Base-by-base conservation (phyloP, 805 yeast species). In the Cyberlindnera euphorbiiphila region DNA sequence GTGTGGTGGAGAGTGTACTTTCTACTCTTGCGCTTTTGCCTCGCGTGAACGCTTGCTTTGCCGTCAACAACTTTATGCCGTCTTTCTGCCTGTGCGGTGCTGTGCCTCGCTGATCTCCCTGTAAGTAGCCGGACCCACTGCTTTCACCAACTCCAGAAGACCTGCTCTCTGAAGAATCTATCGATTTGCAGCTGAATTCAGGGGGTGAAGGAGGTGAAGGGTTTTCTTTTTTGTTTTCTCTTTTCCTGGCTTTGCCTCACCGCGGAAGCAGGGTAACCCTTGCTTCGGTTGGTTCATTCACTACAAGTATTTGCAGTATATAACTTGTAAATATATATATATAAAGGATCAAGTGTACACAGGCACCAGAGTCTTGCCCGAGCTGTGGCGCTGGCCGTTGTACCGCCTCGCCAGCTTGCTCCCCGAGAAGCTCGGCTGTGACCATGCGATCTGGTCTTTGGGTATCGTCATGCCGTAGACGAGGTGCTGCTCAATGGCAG, bases 381-480 rank as follows among this genome's bases (percentile, higher is more conserved):
- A 60, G 39, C 68, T 71, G 51, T 81, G 86, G 19, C 40, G 56
- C 1, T 71, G 73, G 0, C 81, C 78, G 50, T 76, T 78, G 51
- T 74, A 81, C 21, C 53, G 59, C 23, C 55, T 56, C 0, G 88
- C 86, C 22, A 81, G 62, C 39, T 69, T 66, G 2, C 78, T 76
- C 0, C 91, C 91, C 40, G 71, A 67, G 34, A 67, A 72, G 41
- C 84, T 76, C 0, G 89, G 88, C 54, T 82, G 91, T 29, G 85
- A 78, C 75, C 85, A 82, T 1, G 78, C 84, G 14, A 82, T 54
- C 41, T 74, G 69, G 12, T 43, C 46, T 39, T 58, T 69, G 2
- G 59, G 57, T 11, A 80, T 46, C 0, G 17, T 34, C 38, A 71
- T 51, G 0, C 85, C 86, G 49, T 73, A 74, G 1, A 78, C 58